A percentile compares a stretch with the other conserved stretches of the same genome.
Evolutionary conservation across 75 land plant species (phyloP).

Genomic region (Cryptomeria japonica): DNA sequence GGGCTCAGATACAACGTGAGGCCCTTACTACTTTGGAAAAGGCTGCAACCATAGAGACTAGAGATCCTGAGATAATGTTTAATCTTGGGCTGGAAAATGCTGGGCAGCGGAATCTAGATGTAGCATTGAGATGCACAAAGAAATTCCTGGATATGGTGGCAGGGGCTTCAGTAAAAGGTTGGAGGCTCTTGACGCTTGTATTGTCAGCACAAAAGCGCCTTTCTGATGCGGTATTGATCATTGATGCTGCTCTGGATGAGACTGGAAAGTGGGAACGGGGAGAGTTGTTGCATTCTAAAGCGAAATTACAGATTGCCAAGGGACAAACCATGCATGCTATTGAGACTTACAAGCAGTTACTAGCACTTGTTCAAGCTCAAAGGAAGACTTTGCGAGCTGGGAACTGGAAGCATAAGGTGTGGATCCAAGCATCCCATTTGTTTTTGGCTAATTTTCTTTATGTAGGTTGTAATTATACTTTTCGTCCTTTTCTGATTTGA

Average conservation of each 20-base stretch:
- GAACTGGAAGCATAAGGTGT: slow-evolving; percentile 34
- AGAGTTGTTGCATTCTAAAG: slow-evolving; percentile 60
- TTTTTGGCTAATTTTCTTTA: background rate
- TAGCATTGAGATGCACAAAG: slow-evolving; percentile 45
- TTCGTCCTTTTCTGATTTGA: background rate
- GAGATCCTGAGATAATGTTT: slow-evolving; percentile 58
- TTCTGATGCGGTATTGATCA: slow-evolving; percentile 63
- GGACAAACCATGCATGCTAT: slow-evolving; percentile 58
- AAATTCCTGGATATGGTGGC: slow-evolving; percentile 32
- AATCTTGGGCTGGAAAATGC: slow-evolving; percentile 54
- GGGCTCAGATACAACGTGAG: slow-evolving; percentile 38
- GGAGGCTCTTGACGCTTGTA: slow-evolving; percentile 61
- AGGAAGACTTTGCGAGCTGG: slow-evolving; percentile 24
- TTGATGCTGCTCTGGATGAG: slow-evolving; percentile 74
- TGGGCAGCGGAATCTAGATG: slow-evolving; percentile 46
- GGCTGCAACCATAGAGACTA: slow-evolving; percentile 33
- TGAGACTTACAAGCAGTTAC: slow-evolving; percentile 61
- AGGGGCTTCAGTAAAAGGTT: slow-evolving; percentile 46
- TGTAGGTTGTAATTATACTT: background rate
- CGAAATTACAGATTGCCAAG: slow-evolving; percentile 56
- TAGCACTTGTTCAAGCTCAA: slow-evolving; percentile 53
- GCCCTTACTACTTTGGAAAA: slow-evolving; percentile 37
- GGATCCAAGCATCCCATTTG: background rate
- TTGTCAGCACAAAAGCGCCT: slow-evolving; percentile 54
- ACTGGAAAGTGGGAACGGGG: slow-evolving; percentile 48